Percentiles rank a stretch among this genome's conserved stretches.
phyloP scores from a whole-genome alignment of 2,329 filamentous ascomycete genomes.

The Podosphaera xanthii region DNA sequence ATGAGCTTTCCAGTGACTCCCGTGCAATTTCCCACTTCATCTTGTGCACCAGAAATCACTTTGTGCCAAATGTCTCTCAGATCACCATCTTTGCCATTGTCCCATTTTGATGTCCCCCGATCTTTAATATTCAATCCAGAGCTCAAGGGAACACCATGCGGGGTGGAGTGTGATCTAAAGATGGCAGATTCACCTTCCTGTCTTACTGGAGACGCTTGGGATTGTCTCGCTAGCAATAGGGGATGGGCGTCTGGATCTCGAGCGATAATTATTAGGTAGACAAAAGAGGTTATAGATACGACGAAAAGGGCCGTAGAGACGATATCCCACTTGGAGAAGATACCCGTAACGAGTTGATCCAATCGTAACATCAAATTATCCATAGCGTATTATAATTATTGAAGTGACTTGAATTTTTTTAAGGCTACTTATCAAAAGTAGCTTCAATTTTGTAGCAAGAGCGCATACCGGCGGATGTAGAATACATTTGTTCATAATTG shows the following conservation, averaged over 20 bases:
- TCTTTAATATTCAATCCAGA: conserved; percentile 65
- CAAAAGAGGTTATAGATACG: conserved; percentile 40
- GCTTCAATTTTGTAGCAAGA: too few species aligned
- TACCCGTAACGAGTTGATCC: conserved; percentile 44
- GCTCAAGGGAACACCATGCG: conserved; percentile 64
- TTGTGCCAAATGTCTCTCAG: conserved; percentile 76
- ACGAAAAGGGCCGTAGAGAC: conserved; percentile 54
- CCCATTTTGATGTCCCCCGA: conserved; percentile 58
- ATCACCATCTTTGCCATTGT: conserved; percentile 64
- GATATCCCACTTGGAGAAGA: conserved; percentile 61
- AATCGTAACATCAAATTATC: conserved; percentile 39
- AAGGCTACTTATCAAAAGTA: too few species aligned
- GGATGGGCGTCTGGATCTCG: conserved; percentile 81
- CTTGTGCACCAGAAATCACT: conserved; percentile 38
- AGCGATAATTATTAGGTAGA: conserved; percentile 46
- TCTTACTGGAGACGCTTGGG: conserved; percentile 53
- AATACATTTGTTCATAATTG: too few species aligned
- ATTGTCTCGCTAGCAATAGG: conserved; percentile 69
- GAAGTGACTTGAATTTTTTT: neutral
- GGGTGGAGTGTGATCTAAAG: conserved; percentile 64
- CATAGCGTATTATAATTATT: conserved; percentile 7
- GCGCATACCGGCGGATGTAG: too few species aligned
- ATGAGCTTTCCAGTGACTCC: conserved; percentile 46
- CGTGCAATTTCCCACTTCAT: conserved; percentile 35
- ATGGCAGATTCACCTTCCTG: conserved; percentile 67